phyloP scores from a whole-genome alignment of 805 yeast genomes.

The Cyberlindnera lachancei region DNA sequence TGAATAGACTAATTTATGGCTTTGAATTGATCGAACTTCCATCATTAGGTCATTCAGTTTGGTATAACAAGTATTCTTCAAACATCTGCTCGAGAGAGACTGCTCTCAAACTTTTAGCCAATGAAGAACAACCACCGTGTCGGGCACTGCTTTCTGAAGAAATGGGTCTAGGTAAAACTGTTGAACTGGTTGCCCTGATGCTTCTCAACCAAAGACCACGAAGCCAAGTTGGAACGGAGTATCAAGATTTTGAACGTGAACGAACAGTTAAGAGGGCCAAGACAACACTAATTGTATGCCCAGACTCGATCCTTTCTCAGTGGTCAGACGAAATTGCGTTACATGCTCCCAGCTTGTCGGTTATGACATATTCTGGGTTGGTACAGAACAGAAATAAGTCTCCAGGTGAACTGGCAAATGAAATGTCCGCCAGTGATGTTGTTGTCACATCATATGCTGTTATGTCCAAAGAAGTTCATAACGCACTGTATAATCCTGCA shows the following conservation, averaged over 20 bases:
- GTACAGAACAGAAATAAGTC: constrained; percentile 26
- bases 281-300: constrained; percentile 79
- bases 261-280: constrained; percentile 36
- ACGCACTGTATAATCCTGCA: constrained; percentile 62
- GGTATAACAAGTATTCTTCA: constrained; percentile 47
- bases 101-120: constrained; percentile 23
- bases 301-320: constrained; percentile 74
- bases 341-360: constrained; percentile 55
- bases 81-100: constrained; percentile 31
- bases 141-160: constrained; percentile 80
- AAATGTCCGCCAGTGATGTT: constrained; percentile 58
- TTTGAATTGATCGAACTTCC: constrained; percentile 32
- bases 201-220: constrained; percentile 50
- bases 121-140: constrained; percentile 18
- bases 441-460: constrained; percentile 73
- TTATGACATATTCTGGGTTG: constrained; percentile 59
- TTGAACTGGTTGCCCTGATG: constrained; percentile 68
- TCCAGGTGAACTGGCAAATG: constrained; percentile 37
- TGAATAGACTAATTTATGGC: constrained; percentile 45
- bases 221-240: constrained; percentile 3
- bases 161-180: constrained; percentile 96
- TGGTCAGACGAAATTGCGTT: constrained; percentile 70
- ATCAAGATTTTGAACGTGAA: constrained; percentile 4
- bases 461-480: constrained; percentile 68
- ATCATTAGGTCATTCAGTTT: constrained; percentile 14